These are phyloP conservation scores for Pseudoturritis turrita DNA, from an alignment of 345 rosid species.

Conservation along the genomic window DNA sequence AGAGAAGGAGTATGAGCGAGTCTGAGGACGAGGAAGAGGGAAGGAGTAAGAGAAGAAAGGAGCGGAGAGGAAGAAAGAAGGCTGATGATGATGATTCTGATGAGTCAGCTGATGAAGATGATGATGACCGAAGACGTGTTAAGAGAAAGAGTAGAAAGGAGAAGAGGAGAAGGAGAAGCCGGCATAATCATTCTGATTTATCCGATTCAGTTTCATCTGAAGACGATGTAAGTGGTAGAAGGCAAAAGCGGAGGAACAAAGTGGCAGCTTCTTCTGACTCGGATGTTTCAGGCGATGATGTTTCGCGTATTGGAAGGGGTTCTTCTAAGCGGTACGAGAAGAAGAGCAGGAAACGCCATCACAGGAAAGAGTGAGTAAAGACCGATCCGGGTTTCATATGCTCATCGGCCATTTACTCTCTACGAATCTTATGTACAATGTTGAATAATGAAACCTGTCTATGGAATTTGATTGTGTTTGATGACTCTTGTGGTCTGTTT, in stretches of 20 bases:
- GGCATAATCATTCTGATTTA: constrained; percentile 23
- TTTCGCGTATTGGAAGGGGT: constrained; percentile 53
- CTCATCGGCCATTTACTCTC: background rate
- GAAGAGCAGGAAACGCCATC: constrained; percentile 51
- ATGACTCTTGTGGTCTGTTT: constrained; percentile 9
- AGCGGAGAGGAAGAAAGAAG: constrained; percentile 46
- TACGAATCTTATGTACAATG: constrained; percentile 9
- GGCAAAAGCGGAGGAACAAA: constrained; percentile 47
- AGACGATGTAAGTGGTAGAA: constrained; percentile 16
- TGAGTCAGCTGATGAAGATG: constrained; percentile 33
- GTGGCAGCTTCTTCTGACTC: constrained; percentile 55
- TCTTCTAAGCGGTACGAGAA: constrained; percentile 51
- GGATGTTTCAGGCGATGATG: constrained; percentile 37
- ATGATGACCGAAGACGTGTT: constrained; percentile 19
- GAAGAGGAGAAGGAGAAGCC: constrained; percentile 59
- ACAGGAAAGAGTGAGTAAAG: constrained; percentile 26
- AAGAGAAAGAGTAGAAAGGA: constrained; percentile 54
- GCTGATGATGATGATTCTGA: constrained; percentile 33
- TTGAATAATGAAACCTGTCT: constrained; percentile 1
- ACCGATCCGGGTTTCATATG: background rate
- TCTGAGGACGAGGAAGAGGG: constrained; percentile 60
- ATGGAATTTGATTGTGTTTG: background rate
- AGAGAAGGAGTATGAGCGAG: constrained; percentile 49
- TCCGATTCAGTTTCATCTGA: constrained; percentile 31
- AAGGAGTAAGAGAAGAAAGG: constrained; percentile 45